Evolutionary conservation across 495 filamentous ascomycete genomes (phyloP).

Genomic region (Friedmanniomyces simplex): DNA sequence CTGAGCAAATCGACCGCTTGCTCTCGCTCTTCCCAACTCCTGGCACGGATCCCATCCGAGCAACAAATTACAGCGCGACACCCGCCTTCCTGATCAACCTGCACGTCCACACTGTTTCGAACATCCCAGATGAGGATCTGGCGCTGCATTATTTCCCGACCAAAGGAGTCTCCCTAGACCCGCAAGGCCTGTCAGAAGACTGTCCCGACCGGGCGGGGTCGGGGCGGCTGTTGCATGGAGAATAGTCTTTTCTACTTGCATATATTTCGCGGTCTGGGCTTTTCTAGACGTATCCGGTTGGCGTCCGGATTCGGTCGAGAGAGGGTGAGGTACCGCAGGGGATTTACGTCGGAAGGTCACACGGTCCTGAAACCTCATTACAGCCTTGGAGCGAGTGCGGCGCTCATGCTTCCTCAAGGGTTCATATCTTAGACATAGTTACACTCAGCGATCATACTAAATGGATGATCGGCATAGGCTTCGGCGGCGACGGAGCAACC

Average conservation of each 20-base stretch:
- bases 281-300: constrained; percentile 26
- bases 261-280: constrained; percentile 53
- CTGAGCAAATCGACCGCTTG: too few species aligned
- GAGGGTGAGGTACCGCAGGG: background rate
- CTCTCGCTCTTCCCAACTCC: too few species aligned
- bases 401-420: constrained; percentile 35
- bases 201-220: constrained; percentile 39
- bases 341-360: background rate
- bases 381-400: background rate
- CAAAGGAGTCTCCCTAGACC: constrained; percentile 43
- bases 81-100: constrained; percentile 28
- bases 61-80: background rate
- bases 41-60: too few species aligned
- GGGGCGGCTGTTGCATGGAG: constrained; percentile 73
- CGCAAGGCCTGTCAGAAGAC: constrained; percentile 53
- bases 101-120: background rate
- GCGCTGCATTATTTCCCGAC: constrained; percentile 44
- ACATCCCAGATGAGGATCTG: constrained; percentile 56
- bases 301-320: background rate
- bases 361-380: background rate
- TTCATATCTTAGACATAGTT: constrained; percentile 63
- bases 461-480: constrained; percentile 60
- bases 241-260: constrained; percentile 54
- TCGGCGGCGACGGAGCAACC: constrained; percentile 53
- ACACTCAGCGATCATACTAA: constrained; percentile 35